A percentile compares a stretch with the other conserved stretches of the same genome.
These are phyloP conservation scores for Penicillium cinerascens DNA, from an alignment of 495 filamentous ascomycete genomes.

Conservation along the genomic window DNA sequence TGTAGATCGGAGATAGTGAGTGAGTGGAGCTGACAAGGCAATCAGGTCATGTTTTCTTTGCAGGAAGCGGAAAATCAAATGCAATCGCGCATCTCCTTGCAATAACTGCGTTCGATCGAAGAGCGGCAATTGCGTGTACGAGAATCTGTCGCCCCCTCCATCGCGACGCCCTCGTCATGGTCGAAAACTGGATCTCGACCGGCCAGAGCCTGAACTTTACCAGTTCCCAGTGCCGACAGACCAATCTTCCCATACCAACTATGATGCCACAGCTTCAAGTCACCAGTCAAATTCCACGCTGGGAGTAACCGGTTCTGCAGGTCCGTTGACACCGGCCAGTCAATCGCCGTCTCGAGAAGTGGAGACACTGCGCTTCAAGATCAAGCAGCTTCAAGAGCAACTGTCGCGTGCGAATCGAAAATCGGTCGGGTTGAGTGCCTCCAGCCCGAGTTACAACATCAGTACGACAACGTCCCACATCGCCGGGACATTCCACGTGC, in stretches of 20 bases:
- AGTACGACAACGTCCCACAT: conserved; percentile 23
- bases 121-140: conserved; percentile 41
- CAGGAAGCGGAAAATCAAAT: conserved; percentile 48
- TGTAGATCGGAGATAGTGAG: conserved; percentile 2
- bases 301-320: conserved; percentile 16
- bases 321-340: conserved; percentile 27
- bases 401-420: conserved; percentile 23
- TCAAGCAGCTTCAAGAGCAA: conserved; percentile 46
- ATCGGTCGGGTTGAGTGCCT: conserved; percentile 4
- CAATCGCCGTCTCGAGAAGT: conserved; percentile 31
- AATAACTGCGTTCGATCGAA: conserved; percentile 48
- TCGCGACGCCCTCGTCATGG: conserved; percentile 7
- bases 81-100: conserved; percentile 47
- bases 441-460: conserved; percentile 23
- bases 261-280: conserved; percentile 1
- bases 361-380: conserved; percentile 33
- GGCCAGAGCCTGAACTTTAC: not conserved
- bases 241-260: not conserved
- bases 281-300: conserved; percentile 7
- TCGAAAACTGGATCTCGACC: not conserved
- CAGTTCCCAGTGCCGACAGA: not conserved
- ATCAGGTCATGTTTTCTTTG: conserved; percentile 44
- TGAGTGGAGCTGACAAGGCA: conserved; percentile 4
- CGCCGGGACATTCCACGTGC: conserved; percentile 25
- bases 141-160: conserved; percentile 17